Evolutionary conservation across 768 basidiomycete species (phyloP).

Genomic region (Leccinum truebloodii): DNA sequence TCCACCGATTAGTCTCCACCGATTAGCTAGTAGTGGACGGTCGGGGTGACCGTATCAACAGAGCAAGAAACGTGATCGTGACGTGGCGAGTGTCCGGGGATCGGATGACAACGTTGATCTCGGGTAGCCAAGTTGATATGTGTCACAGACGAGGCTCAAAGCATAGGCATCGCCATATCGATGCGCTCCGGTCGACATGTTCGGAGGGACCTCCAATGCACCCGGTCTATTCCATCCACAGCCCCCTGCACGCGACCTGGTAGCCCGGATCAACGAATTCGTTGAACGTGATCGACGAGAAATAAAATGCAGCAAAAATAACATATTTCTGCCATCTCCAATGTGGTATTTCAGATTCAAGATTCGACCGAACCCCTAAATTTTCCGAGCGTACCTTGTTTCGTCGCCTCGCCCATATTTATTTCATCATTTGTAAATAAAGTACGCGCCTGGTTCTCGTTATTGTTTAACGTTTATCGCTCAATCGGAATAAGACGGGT

Average conservation of each 20-base stretch:
- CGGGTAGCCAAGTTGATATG: slow-evolving; percentile 8
- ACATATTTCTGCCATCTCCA: background rate
- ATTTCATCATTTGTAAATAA: background rate
- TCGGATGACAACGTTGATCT: slow-evolving; percentile 13
- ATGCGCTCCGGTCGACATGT: background rate
- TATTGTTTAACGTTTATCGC: background rate
- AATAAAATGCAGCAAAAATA: background rate
- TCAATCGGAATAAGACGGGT: slow-evolving; percentile 15
- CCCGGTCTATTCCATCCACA: background rate
- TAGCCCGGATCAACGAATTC: background rate
- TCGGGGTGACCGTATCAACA: slow-evolving; percentile 22
- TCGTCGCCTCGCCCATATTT: background rate
- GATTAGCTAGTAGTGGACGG: background rate
- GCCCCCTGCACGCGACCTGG: background rate
- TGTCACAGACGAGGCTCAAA: slow-evolving; percentile 5
- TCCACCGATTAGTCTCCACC: background rate
- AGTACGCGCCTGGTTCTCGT: background rate
- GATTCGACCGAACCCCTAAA: background rate
- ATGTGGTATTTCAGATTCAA: background rate
- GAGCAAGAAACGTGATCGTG: slow-evolving; percentile 10
- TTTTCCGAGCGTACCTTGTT: background rate
- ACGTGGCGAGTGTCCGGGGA: slow-evolving; percentile 20
- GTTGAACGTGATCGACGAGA: background rate
- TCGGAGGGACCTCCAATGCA: background rate
- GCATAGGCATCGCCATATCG: background rate